phyloP scores from a whole-genome alignment of 1,284 basidiomycete species.

The Leccinum ponderosum region DNA sequence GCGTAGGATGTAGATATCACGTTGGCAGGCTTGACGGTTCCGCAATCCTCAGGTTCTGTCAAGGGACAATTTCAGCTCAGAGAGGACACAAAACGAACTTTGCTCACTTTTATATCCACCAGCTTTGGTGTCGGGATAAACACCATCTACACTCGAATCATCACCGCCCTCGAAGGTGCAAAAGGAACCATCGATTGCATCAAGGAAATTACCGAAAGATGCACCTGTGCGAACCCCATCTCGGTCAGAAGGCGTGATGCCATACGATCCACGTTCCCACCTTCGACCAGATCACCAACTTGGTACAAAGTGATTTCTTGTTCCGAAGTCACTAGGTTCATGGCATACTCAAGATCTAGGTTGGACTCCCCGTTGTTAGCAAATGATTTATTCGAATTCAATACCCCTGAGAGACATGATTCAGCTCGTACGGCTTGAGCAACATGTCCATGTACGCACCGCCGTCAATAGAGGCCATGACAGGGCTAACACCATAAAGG shows the following conservation, averaged over 20 bases:
- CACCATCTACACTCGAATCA: slow-evolving; percentile 46
- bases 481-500: slow-evolving; percentile 39
- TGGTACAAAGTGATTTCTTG: slow-evolving; percentile 49
- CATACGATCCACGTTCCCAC: slow-evolving; percentile 22
- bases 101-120: slow-evolving; percentile 42
- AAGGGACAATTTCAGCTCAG: slow-evolving; percentile 2
- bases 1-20: slow-evolving; percentile 59
- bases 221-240: slow-evolving; percentile 34
- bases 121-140: slow-evolving; percentile 51
- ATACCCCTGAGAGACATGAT: slow-evolving; percentile 22
- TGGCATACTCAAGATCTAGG: slow-evolving; percentile 54
- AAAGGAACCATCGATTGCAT: slow-evolving; percentile 50
- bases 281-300: slow-evolving; percentile 44
- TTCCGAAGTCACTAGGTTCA: slow-evolving; percentile 42
- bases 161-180: slow-evolving; percentile 66
- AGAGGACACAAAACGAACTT: neutral
- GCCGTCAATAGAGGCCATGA: slow-evolving; percentile 44
- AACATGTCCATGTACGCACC: slow-evolving; percentile 29
- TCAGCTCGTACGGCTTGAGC: neutral
- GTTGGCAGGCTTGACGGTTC: slow-evolving; percentile 47
- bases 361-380: slow-evolving; percentile 53
- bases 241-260: neutral
- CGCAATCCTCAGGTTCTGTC: slow-evolving; percentile 46
- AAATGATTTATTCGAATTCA: slow-evolving; percentile 37
- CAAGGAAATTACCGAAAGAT: slow-evolving; percentile 47